A percentile compares a stretch with the other conserved stretches of the same genome.
Conservation (phyloP, 2,329 filamentous ascomycete species). For the Alternaria angustiovoidea region DNA sequence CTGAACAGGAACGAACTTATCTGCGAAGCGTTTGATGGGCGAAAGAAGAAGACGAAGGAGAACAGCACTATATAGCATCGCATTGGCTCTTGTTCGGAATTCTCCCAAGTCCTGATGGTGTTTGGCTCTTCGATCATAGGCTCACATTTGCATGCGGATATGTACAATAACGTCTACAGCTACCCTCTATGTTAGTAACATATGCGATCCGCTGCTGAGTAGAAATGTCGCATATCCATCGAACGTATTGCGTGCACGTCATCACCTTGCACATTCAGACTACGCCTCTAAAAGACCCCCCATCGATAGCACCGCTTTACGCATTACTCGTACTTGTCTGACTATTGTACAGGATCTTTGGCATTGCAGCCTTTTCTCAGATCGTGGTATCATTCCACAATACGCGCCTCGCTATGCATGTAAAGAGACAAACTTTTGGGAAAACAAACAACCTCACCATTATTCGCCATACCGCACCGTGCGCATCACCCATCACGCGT, state of each 20-base stretch:
- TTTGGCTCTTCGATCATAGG: not conserved
- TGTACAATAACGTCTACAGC: not conserved
- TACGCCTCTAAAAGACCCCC: not conserved
- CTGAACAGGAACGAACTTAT: too few species aligned
- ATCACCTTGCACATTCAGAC: not conserved
- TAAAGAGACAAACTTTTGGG: slow-evolving; percentile 4
- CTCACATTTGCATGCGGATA: not conserved
- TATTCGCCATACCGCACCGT: not conserved
- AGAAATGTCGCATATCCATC: not conserved
- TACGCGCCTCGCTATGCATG: slow-evolving; percentile 26
- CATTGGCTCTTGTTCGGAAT: not conserved
- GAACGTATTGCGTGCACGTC: not conserved
- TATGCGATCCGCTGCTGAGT: too few species aligned
- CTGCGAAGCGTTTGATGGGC: too few species aligned
- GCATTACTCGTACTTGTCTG: not conserved
- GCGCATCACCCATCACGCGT: not conserved
- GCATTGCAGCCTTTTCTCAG: not conserved
- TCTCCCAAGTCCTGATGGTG: not conserved
- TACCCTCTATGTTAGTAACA: too few species aligned
- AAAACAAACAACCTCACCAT: not conserved
- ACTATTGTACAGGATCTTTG: not conserved
- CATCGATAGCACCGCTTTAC: not conserved
- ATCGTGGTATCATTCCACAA: not conserved
- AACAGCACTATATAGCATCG: not conserved
- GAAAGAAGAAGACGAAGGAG: not conserved